A percentile compares a stretch with the other conserved stretches of the same genome.
Evolutionary conservation across 202 grass and related monocot genomes (phyloP).

Genomic region (Digitaria exilis): DNA sequence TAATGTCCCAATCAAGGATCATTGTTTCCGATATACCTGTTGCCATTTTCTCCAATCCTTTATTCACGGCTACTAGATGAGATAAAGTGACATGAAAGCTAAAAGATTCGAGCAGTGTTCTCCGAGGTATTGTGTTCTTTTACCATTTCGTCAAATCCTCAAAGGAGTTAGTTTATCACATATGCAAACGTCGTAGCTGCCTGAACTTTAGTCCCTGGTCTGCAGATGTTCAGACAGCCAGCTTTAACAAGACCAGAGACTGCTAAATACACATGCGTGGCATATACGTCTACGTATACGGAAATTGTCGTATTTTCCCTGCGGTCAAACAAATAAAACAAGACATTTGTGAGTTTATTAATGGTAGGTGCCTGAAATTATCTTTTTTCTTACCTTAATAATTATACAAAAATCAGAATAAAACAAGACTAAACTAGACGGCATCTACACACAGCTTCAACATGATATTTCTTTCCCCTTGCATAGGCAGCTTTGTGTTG

Average conservation of each 20-base stretch:
- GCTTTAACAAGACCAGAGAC: background rate
- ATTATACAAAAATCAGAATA: background rate
- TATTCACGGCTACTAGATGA: slow-evolving; percentile 5
- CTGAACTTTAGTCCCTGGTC: background rate
- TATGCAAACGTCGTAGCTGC: background rate
- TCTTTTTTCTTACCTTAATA: background rate
- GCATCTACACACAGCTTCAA: no score
- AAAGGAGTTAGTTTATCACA: background rate
- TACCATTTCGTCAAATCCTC: background rate
- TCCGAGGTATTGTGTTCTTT: background rate
- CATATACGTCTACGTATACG: background rate
- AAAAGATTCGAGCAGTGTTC: background rate
- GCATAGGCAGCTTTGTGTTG: background rate
- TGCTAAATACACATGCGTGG: background rate
- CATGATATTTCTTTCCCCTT: background rate
- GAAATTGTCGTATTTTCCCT: background rate
- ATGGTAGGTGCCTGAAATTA: background rate
- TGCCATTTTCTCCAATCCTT: background rate
- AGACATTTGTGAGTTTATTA: background rate
- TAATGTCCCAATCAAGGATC: slow-evolving; percentile 20
- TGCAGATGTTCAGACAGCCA: slow-evolving; percentile 23
- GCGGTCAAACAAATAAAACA: slow-evolving; percentile 14
- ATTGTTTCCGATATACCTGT: background rate
- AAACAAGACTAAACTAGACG: background rate
- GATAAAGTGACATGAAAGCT: slow-evolving; percentile 25